Evolutionary conservation across 805 yeast genomes (phyloP).

Genomic region (Lipomyces starkeyi): DNA sequence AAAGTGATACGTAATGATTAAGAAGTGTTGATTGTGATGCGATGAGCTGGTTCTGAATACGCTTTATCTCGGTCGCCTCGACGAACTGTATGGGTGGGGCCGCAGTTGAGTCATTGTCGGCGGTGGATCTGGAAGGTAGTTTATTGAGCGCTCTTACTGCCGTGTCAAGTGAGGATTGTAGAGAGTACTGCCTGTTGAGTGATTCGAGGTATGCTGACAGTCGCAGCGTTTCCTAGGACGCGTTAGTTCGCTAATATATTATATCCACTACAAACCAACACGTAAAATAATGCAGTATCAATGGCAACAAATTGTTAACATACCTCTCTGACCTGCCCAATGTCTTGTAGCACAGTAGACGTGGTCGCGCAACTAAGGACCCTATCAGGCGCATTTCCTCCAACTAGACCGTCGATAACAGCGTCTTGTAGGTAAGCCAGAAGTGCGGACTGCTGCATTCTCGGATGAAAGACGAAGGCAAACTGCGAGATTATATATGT

Average conservation of each 20-base stretch:
- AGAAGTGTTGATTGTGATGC: slow-evolving; percentile 10
- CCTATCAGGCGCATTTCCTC: neutral
- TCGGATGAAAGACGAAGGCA: neutral
- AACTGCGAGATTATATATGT: neutral
- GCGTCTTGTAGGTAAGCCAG: slow-evolving; percentile 28
- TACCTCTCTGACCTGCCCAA: neutral
- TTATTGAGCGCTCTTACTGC: neutral
- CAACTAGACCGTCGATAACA: slow-evolving; percentile 21
- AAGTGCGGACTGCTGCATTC: slow-evolving; percentile 1
- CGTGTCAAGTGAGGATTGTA: neutral
- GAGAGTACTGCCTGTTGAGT: neutral
- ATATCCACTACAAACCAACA: neutral
- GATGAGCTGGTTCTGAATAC: slow-evolving; percentile 18
- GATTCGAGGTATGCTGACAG: neutral
- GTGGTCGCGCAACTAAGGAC: neutral
- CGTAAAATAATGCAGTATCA: neutral
- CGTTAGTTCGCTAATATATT: neutral
- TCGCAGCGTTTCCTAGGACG: neutral
- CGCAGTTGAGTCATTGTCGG: neutral
- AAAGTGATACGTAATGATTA: slow-evolving; percentile 16
- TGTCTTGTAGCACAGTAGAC: neutral
- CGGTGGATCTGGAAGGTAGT: neutral
- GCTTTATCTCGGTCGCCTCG: neutral
- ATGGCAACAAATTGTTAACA: neutral
- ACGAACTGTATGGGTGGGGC: neutral